Percentiles rank a stretch among this genome's conserved stretches.
Conservation (phyloP, 352 stramenopile species). For the Phytophthora pinifolia region DNA sequence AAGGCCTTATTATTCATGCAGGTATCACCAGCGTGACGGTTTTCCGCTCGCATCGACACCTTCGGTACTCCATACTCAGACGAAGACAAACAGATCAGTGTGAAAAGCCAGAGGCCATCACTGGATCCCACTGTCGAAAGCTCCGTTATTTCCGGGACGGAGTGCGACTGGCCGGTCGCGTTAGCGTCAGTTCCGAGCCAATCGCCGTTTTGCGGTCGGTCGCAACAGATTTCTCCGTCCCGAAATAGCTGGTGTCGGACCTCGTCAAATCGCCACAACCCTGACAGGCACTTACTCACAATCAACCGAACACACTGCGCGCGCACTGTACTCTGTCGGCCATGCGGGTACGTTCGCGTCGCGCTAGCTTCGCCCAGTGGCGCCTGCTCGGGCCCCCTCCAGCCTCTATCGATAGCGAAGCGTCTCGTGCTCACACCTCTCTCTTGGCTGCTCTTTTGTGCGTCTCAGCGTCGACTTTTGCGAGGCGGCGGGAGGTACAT, state of each 20-base stretch:
- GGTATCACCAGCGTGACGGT: conserved; percentile 1
- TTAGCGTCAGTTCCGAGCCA: background rate
- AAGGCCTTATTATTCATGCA: no score
- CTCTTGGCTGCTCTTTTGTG: conserved; percentile 2
- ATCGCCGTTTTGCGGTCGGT: no score
- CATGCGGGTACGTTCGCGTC: conserved; percentile 25
- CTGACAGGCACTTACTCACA: conserved; percentile 1
- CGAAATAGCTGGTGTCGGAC: background rate
- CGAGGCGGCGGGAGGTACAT: conserved; percentile 21
- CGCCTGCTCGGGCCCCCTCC: background rate
- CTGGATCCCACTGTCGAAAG: conserved; percentile 17
- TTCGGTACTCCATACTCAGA: conserved; percentile 3
- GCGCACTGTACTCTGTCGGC: conserved; percentile 20
- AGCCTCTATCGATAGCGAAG: conserved; percentile 4
- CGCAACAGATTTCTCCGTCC: background rate
- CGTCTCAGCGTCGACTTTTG: conserved; percentile 30
- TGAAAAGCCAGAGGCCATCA: conserved; percentile 16
- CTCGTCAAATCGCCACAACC: conserved; percentile 29
- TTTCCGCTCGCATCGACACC: background rate
- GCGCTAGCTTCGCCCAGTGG: background rate
- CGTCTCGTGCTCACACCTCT: conserved; percentile 7
- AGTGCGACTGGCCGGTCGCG: background rate
- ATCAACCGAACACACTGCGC: no score
- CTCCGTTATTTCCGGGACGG: conserved; percentile 9
- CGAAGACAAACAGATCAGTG: conserved; percentile 6